Evolutionary conservation across 2,329 filamentous ascomycete genomes (phyloP), one percentile per base, ranked within the genome.

Genomic region (Gyromitra esculenta): DNA sequence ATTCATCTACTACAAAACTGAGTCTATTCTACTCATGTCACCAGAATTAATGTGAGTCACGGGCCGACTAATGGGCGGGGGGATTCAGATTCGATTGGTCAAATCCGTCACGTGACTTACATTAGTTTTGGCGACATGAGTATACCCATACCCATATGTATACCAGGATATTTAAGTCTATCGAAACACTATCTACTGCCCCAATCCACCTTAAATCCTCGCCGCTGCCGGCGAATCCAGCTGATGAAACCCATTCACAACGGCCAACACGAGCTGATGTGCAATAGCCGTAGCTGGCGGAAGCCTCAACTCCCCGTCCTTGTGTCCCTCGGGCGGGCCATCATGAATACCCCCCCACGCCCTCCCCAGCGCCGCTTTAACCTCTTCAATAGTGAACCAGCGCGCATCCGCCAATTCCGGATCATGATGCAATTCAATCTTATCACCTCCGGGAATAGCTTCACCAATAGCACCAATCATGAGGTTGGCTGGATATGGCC

Each of bases 381-480:
- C 89, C 84, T 97, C 94, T 0, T 93, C 93, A 43, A 96, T 85
- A 0, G 88, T 85, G 81, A 95, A 95, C 96, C 96, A 99, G 83
- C 89, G 91, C 1, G 96, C 96, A 83, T 92, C 89, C 50, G 97
- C 93, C 78, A 99, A 84, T 85, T 99, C 96, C 0, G 93, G 92
- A 82, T 99, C 96, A 83, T 98, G 92, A 13, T 92, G 90, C 2
- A 99, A 85, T 81, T 90, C 88, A 66, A 99, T 94, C 41, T 84
- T 88, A 86, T 99, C 96, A 35, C 93, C 93, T 6, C 87, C 89
- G 0, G 92, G 91, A 21, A 92, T 85, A 1, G 94, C 93, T 85
- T 98, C 94, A 0, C 91, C 95, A 80, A 99, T 90, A 0, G 94
- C 94, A 2, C 88, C 93, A 80, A 96, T 92, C 92, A 96, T 96